phyloP scores from a whole-genome alignment of 2,329 filamentous ascomycete genomes.

The Sclerotinia sclerotiorum region DNA sequence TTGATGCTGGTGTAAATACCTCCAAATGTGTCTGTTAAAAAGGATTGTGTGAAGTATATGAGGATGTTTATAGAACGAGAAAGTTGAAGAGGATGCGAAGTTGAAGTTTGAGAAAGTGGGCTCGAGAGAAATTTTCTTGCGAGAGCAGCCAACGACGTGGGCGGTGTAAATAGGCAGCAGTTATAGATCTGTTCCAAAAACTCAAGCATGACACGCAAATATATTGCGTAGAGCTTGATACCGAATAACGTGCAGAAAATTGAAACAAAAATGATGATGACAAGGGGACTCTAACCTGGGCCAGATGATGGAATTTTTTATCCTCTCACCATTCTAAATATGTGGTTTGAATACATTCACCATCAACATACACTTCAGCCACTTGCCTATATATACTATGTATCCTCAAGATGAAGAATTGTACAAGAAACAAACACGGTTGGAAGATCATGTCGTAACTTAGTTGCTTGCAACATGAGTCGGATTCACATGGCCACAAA shows the following conservation, averaged over 20 bases:
- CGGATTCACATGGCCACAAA: background rate
- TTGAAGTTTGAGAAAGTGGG: background rate
- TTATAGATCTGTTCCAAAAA: background rate
- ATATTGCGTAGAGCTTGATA: background rate
- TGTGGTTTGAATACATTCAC: background rate
- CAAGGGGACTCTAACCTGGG: background rate
- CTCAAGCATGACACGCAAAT: background rate
- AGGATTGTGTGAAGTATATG: background rate
- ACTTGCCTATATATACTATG: constrained; percentile 1
- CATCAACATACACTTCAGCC: background rate
- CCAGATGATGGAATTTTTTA: background rate
- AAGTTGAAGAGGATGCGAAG: background rate
- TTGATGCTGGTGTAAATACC: background rate
- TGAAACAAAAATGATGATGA: background rate
- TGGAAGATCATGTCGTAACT: background rate
- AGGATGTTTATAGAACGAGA: background rate
- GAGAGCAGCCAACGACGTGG: background rate
- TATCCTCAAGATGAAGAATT: background rate
- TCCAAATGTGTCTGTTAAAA: background rate
- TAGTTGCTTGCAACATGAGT: background rate
- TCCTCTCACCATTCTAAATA: background rate
- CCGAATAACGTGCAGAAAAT: background rate
- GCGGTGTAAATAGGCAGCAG: background rate
- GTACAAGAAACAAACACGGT: background rate
- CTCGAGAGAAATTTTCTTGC: background rate